Evolutionary conservation across 148 eudicot species (phyloP).

Genomic region (Camellia lanceoleosa): DNA sequence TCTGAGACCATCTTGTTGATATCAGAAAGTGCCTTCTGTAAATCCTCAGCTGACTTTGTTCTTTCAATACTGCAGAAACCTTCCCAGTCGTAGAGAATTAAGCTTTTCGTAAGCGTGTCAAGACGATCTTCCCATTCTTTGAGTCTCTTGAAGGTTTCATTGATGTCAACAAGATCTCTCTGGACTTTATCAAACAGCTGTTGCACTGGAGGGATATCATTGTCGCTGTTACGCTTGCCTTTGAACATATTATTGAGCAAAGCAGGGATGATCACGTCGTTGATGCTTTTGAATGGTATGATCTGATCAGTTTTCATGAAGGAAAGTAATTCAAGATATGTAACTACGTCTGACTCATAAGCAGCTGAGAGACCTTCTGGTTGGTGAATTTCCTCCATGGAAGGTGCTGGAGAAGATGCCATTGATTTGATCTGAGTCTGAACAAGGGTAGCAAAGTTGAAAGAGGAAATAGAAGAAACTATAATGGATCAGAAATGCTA

Average conservation of each 20-base stretch:
- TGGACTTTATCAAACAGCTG: not conserved
- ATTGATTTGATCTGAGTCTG: too few relatives aligned
- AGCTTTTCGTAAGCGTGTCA: not conserved
- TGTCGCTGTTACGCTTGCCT: not conserved
- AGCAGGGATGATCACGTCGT: not conserved
- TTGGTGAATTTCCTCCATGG: too few relatives aligned
- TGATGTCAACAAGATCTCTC: not conserved
- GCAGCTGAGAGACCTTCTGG: too few relatives aligned
- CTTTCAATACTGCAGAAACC: not conserved
- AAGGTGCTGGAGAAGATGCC: too few relatives aligned
- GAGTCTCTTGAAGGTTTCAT: not conserved
- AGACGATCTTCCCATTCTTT: not conserved
- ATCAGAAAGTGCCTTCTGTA: not conserved
- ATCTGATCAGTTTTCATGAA: not conserved
- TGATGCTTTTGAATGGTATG: not conserved
- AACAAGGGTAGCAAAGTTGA: too few relatives aligned
- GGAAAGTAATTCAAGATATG: not conserved
- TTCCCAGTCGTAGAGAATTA: not conserved
- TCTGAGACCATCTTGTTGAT: not conserved
- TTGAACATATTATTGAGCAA: not conserved
- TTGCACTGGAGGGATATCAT: not conserved
- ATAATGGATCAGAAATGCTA: too few relatives aligned
- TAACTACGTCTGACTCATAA: too few relatives aligned
- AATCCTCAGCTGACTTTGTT: not conserved
- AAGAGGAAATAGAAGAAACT: too few relatives aligned